These are phyloP conservation scores for Zoysia japonica DNA, from an alignment of 176 grass and related monocot genomes.

Conservation along the genomic window DNA sequence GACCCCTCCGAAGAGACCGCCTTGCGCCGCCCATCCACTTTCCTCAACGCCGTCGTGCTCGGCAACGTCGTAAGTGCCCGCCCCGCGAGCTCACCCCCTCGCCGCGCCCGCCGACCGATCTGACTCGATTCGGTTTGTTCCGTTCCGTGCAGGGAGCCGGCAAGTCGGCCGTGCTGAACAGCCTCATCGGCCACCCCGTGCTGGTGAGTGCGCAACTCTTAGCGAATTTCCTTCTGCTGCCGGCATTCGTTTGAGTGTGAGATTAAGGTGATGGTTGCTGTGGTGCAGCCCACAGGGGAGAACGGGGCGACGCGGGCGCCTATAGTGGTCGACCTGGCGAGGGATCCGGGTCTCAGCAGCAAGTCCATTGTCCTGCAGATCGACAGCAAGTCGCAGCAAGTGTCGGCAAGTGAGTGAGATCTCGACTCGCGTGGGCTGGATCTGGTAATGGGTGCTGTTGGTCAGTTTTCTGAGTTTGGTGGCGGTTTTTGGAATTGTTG, in stretches of 20 bases:
- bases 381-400: conserved; percentile 89
- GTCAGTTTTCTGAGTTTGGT: too few species aligned
- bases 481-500: too few species aligned
- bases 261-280: background rate
- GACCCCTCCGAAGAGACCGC: conserved; percentile 64
- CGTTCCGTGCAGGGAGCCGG: conserved; percentile 63
- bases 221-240: too few species aligned
- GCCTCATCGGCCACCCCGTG: conserved; percentile 87
- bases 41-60: conserved; percentile 84
- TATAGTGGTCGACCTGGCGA: conserved; percentile 75
- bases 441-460: too few species aligned
- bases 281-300: conserved; percentile 82
- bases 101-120: background rate
- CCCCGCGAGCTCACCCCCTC: conserved; percentile 23
- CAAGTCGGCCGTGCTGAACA: conserved; percentile 92
- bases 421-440: background rate
- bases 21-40: conserved; percentile 63
- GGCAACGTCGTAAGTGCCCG: conserved; percentile 79
- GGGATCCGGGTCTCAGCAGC: conserved; percentile 65
- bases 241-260: too few species aligned
- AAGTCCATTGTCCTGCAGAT: conserved; percentile 89
- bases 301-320: conserved; percentile 88
- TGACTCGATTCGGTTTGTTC: background rate
- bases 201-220: conserved; percentile 48
- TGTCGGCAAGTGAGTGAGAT: conserved; percentile 76